Evolutionary conservation across 176 grass and related monocot genomes (phyloP).

Genomic region (Oryza officinalis): DNA sequence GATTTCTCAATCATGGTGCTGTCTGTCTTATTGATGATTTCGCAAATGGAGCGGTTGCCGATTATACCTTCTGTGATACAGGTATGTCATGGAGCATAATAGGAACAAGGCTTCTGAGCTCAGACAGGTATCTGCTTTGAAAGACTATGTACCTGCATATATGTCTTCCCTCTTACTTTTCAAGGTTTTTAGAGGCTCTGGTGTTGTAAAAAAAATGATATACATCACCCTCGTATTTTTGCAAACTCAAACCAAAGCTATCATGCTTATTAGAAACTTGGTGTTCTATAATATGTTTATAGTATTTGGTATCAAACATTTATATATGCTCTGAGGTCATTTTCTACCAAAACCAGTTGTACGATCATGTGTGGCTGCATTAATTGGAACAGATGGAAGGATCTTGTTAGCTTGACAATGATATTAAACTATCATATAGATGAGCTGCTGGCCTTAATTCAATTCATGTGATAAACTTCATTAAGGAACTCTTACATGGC

Average conservation of each 20-base stretch:
- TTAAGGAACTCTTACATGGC: not conserved
- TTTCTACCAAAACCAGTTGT: not conserved
- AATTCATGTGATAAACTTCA: slow-evolving; percentile 2
- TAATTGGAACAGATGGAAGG: not conserved
- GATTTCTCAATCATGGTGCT: slow-evolving; percentile 24
- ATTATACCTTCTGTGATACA: slow-evolving; percentile 34
- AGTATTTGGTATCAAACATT: not conserved
- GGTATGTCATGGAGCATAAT: slow-evolving; percentile 90
- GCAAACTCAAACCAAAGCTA: slow-evolving; percentile 15
- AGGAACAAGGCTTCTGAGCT: slow-evolving; percentile 71
- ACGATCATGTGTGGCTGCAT: not conserved
- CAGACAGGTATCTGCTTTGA: slow-evolving; percentile 62
- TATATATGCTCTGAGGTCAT: not conserved
- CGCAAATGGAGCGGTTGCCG: not conserved
- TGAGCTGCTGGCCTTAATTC: not conserved
- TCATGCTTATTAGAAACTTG: not conserved
- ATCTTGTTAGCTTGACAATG: not conserved
- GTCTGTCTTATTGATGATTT: not conserved
- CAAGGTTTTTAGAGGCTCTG: not conserved
- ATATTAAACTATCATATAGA: not conserved
- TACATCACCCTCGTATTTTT: not conserved
- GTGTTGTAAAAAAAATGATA: not conserved
- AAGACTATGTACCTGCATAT: not conserved
- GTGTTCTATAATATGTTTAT: not conserved
- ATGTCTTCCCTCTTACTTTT: not conserved